These are phyloP conservation scores for Aspergillus haitiensis DNA, from an alignment of 495 filamentous ascomycete species.

Conservation along the genomic window DNA sequence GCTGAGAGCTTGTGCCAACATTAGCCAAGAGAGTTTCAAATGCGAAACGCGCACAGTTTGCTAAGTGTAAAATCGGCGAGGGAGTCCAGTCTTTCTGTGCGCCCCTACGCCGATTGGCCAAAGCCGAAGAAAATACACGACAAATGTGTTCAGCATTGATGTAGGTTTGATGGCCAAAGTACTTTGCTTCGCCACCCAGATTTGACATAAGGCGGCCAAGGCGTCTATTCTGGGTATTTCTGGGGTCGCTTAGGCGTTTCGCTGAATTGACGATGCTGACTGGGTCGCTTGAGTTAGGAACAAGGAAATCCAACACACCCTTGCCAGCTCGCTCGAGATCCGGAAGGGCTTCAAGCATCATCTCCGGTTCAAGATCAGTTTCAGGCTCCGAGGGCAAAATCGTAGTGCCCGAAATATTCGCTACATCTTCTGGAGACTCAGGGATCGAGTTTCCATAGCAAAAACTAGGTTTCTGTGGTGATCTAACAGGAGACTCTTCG, in stretches of 20 bases:
- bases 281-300: conserved; percentile 25
- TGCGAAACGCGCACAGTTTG: conserved; percentile 44
- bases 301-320: conserved; percentile 31
- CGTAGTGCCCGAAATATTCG: conserved; percentile 46
- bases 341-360: conserved; percentile 39
- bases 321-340: conserved; percentile 34
- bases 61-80: conserved; percentile 33
- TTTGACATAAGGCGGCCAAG: conserved; percentile 24
- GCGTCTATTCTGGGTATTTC: conserved; percentile 32
- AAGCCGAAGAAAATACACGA: conserved; percentile 23
- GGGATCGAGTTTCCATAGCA: conserved; percentile 20
- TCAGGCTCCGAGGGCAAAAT: conserved; percentile 34
- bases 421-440: conserved; percentile 38
- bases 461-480: conserved; percentile 9
- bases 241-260: conserved; percentile 28
- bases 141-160: conserved; percentile 30
- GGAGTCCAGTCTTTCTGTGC: conserved; percentile 27
- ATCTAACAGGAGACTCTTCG: conserved; percentile 23
- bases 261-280: conserved; percentile 28
- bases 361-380: conserved; percentile 26
- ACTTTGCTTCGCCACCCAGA: conserved; percentile 26
- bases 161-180: conserved; percentile 30
- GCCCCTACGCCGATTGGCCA: conserved; percentile 15
- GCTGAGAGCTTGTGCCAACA: conserved; percentile 18
- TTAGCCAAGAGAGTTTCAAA: conserved; percentile 33